phyloP scores from a whole-genome alignment of 176 grass and related monocot genomes.

The bread wheat (Triticum aestivum) region DNA sequence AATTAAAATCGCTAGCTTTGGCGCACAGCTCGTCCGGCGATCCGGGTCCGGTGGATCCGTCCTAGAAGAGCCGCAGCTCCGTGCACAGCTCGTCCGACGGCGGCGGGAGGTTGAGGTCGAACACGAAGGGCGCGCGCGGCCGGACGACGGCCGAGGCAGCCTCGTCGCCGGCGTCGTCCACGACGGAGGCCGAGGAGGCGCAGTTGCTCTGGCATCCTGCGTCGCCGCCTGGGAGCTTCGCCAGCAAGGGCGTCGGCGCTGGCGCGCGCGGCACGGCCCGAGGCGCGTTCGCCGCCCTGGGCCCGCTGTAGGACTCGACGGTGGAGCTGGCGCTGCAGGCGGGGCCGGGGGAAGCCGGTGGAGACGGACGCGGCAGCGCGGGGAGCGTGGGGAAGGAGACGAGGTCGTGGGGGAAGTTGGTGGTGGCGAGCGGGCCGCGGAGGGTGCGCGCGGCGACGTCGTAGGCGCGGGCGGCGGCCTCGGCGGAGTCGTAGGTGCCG shows the following conservation, averaged over 20 bases:
- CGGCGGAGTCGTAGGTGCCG: conserved; percentile 66
- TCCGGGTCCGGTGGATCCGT: not conserved
- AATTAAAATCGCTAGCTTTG: not conserved
- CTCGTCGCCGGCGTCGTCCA: conserved; percentile 41
- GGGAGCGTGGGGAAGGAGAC: not conserved
- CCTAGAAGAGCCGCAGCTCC: conserved; percentile 44
- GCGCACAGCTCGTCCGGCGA: not conserved
- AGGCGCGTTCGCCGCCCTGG: not conserved
- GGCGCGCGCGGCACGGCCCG: not conserved
- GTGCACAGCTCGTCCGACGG: conserved; percentile 28
- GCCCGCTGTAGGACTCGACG: conserved; percentile 48
- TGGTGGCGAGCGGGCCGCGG: conserved; percentile 46
- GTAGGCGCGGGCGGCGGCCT: conserved; percentile 69
- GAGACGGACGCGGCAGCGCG: not conserved
- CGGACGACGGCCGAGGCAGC: conserved; percentile 26
- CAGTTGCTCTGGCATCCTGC: conserved; percentile 50
- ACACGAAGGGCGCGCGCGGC: conserved; percentile 8
- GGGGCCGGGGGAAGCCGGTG: not conserved
- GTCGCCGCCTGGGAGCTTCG: not conserved
- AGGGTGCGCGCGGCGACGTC: conserved; percentile 51
- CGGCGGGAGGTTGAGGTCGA: conserved; percentile 48
- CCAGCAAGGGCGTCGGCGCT: not conserved
- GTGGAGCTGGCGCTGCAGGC: conserved; percentile 50
- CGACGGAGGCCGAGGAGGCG: conserved; percentile 58
- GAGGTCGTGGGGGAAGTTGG: conserved; percentile 34